Conservation (phyloP, 352 stramenopile species). For the Phytophthora multivora region DNA sequence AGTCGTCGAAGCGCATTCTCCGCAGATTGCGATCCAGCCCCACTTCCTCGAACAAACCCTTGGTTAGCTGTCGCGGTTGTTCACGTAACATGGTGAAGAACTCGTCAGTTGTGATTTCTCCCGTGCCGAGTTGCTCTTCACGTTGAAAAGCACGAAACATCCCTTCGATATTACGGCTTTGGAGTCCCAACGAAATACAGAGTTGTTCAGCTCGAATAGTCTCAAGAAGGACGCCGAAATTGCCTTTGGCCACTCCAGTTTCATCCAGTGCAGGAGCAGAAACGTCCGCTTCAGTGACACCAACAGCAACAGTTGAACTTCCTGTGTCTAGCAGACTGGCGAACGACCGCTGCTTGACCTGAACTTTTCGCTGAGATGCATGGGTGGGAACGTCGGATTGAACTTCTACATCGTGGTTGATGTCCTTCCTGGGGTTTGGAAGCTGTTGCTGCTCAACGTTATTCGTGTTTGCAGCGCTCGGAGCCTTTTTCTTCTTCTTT, state of each 20-base stretch:
- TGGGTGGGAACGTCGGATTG: neutral
- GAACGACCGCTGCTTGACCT: conserved; percentile 19
- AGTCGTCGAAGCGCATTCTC: conserved; percentile 63
- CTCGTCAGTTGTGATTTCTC: conserved; percentile 61
- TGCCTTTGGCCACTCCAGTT: conserved; percentile 37
- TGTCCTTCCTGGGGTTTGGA: conserved; percentile 4
- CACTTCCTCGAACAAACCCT: conserved; percentile 54
- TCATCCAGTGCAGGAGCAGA: neutral
- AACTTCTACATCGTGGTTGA: conserved; percentile 1
- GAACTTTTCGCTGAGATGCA: conserved; percentile 5
- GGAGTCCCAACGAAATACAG: conserved; percentile 55
- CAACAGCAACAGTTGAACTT: conserved; percentile 12
- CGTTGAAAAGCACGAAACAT: conserved; percentile 43
- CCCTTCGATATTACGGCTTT: conserved; percentile 42
- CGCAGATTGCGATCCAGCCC: conserved; percentile 34
- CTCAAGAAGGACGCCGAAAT: conserved; percentile 58
- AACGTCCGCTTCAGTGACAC: neutral
- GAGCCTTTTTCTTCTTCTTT: conserved; percentile 9
- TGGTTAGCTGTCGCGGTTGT: conserved; percentile 60
- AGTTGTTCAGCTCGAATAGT: conserved; percentile 52
- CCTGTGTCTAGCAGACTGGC: neutral
- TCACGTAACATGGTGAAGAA: conserved; percentile 64
- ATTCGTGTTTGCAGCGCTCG: conserved; percentile 1
- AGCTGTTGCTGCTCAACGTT: neutral
- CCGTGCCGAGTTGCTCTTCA: conserved; percentile 53